Conservation (phyloP, 305 asterid genomes). For the Andrographis paniculata region DNA sequence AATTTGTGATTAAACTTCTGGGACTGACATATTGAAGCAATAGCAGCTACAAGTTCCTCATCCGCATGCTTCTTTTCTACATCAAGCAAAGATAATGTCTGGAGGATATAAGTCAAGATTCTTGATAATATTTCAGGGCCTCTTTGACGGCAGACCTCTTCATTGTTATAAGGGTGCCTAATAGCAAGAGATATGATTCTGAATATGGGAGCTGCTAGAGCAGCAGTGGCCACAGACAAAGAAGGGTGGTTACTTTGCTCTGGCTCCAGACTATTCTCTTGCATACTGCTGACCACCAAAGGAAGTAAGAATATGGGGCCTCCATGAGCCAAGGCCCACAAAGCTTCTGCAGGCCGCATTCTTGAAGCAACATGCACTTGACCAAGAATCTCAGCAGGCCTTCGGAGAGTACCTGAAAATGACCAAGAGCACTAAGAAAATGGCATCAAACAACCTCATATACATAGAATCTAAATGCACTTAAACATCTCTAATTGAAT, state of each 20-base stretch:
- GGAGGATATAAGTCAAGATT: constrained; percentile 81
- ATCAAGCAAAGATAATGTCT: constrained; percentile 63
- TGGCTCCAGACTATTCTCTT: constrained; percentile 84
- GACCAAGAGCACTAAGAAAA: constrained; percentile 17
- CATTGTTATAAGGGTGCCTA: constrained; percentile 82
- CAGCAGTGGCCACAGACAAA: constrained; percentile 57
- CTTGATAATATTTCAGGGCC: constrained; percentile 96
- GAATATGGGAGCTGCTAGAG: constrained; percentile 89
- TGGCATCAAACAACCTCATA: constrained; percentile 9
- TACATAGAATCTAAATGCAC: constrained; percentile 7
- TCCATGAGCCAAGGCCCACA: constrained; percentile 97
- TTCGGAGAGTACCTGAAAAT: constrained; percentile 67
- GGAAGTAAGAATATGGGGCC: constrained; percentile 96
- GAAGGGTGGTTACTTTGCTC: constrained; percentile 57
- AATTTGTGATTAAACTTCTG: constrained; percentile 74
- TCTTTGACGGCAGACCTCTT: constrained; percentile 78
- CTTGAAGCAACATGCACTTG: constrained; percentile 94
- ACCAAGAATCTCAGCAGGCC: constrained; percentile 99
- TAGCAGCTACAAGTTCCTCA: constrained; percentile 91
- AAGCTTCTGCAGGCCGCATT: constrained; percentile 87
- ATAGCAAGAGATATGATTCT: constrained; percentile 87
- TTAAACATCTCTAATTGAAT: too few relatives aligned
- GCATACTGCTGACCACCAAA: constrained; percentile 71
- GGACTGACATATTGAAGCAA: constrained; percentile 85
- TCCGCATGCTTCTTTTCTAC: constrained; percentile 57